Percentiles rank a stretch among this genome's conserved stretches.
These are phyloP conservation scores for Phialophora verrucosa DNA, from an alignment of 2,329 filamentous ascomycete species.

Conservation along the genomic window DNA sequence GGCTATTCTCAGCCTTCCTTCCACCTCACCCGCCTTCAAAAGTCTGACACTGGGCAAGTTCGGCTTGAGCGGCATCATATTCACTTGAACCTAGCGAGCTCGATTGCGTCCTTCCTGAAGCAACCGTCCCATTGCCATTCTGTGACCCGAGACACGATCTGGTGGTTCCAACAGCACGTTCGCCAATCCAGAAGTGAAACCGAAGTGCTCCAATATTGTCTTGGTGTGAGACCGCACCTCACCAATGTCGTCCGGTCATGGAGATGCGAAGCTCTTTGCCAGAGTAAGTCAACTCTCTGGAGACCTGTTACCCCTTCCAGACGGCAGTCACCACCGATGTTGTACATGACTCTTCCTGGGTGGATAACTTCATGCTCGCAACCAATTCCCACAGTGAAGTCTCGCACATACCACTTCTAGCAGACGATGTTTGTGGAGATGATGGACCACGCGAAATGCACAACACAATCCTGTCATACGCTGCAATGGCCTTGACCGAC, in stretches of 20 bases:
- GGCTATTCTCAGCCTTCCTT: constrained; percentile 9
- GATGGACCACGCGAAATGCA: background rate
- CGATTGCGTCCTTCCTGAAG: background rate
- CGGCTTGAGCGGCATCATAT: background rate
- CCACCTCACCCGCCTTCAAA: background rate
- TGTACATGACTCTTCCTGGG: background rate
- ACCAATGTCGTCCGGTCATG: constrained; percentile 70
- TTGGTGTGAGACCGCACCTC: background rate
- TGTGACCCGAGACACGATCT: constrained; percentile 1
- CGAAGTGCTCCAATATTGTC: background rate
- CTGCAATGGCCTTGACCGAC: constrained; percentile 10
- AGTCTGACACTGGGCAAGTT: constrained; percentile 5
- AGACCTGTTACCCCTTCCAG: background rate
- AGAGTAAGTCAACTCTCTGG: constrained; percentile 68
- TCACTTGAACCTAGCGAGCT: background rate
- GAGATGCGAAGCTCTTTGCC: constrained; percentile 99
- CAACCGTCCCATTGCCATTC: constrained; percentile 4
- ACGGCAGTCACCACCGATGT: background rate
- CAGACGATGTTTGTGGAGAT: background rate
- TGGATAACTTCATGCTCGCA: background rate
- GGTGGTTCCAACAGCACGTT: constrained; percentile 5
- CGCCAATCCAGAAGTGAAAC: constrained; percentile 7
- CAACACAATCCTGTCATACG: background rate
- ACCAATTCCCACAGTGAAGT: background rate
- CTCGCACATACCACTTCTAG: background rate